A percentile compares a stretch with the other conserved stretches of the same genome.
phyloP scores from a whole-genome alignment of 2,329 filamentous ascomycete genomes.

The Balansia obtecta region DNA sequence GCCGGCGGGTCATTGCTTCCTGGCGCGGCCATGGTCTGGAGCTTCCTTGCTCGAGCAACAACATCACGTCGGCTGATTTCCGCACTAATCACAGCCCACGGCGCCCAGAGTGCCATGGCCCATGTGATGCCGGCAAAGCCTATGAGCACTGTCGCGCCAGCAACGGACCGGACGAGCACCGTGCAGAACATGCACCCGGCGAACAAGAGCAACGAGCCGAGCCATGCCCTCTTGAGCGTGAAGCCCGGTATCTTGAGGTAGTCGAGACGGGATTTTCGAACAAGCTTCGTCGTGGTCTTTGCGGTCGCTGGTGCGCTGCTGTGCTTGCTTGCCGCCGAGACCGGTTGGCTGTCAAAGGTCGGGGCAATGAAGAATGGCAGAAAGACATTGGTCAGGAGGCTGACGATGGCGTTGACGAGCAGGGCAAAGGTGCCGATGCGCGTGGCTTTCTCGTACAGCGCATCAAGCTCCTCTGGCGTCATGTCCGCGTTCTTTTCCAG shows the following conservation, averaged over 20 bases:
- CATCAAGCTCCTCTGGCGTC: conserved; percentile 61
- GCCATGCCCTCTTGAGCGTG: conserved; percentile 80
- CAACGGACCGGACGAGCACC: conserved; percentile 60
- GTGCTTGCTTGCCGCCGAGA: conserved; percentile 4
- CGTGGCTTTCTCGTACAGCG: conserved; percentile 73
- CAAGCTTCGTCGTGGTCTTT: background rate
- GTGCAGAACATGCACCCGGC: conserved; percentile 71
- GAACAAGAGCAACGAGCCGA: conserved; percentile 76
- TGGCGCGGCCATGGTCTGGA: conserved; percentile 11
- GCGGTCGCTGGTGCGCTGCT: background rate
- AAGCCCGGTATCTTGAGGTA: conserved; percentile 66
- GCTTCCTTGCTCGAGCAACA: conserved; percentile 27
- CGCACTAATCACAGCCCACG: conserved; percentile 86
- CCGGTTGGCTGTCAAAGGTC: conserved; percentile 48
- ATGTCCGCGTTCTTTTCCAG: conserved; percentile 69
- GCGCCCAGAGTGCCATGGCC: conserved; percentile 89
- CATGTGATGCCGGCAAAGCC: conserved; percentile 79
- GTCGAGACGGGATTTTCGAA: conserved; percentile 35
- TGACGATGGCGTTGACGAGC: conserved; percentile 77
- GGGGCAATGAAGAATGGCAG: conserved; percentile 78
- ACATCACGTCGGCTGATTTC: conserved; percentile 79
- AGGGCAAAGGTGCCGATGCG: conserved; percentile 81
- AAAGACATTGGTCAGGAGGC: conserved; percentile 68
- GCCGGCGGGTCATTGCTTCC: conserved; percentile 1
- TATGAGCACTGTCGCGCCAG: conserved; percentile 63